These are phyloP conservation scores for Keithomyces neogunnii DNA, from an alignment of 2,329 filamentous ascomycete genomes.

Conservation along the genomic window DNA sequence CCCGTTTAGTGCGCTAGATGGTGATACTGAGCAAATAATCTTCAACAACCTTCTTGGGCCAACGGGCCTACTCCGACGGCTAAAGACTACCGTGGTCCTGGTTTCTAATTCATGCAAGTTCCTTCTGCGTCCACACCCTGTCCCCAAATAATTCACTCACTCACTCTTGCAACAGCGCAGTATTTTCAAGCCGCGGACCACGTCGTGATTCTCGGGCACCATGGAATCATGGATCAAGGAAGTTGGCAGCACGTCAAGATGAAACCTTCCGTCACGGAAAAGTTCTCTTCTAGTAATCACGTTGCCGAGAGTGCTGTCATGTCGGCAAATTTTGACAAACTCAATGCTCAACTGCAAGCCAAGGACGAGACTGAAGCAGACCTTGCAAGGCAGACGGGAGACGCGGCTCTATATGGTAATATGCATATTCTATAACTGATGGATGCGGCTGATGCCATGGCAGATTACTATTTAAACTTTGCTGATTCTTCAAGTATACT, in stretches of 20 bases:
- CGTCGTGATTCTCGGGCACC: not conserved
- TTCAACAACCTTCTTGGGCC: not conserved
- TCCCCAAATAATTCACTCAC: not conserved
- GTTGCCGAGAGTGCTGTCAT: not conserved
- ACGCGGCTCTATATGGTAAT: not conserved
- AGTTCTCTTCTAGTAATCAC: not conserved
- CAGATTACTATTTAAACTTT: not conserved
- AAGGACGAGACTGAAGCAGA: not conserved
- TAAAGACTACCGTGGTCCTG: not conserved
- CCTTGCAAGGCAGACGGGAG: not conserved
- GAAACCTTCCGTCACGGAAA: not conserved
- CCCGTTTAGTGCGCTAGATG: not conserved
- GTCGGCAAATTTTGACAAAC: not conserved
- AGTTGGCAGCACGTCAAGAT: not conserved
- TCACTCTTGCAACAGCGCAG: not conserved
- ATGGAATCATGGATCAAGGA: not conserved
- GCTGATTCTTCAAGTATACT: not conserved
- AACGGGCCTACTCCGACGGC: not conserved
- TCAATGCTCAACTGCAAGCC: not conserved
- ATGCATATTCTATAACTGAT: too few species aligned
- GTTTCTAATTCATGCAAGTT: not conserved
- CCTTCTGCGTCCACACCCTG: not conserved
- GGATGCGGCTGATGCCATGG: not conserved
- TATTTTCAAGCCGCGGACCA: not conserved
- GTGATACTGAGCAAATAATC: not conserved